Conservation (phyloP, 176 grass and related monocot species). For the Avena atlantica region DNA sequence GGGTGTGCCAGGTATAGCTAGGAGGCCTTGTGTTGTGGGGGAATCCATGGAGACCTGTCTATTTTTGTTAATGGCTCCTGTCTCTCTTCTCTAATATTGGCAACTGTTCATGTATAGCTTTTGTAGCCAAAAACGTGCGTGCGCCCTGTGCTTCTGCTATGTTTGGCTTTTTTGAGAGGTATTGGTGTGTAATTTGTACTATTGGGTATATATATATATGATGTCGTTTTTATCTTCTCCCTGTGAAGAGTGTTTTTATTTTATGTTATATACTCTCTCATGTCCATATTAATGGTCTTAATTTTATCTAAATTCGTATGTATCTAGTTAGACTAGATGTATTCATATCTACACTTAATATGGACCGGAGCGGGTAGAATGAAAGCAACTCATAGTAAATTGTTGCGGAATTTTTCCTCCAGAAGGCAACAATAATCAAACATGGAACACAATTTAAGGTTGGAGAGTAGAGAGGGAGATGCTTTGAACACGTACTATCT, state of each 20-base stretch:
- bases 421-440: background rate
- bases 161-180: constrained; percentile 8
- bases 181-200: background rate
- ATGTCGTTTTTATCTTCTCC: too few relatives aligned
- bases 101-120: background rate
- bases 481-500: background rate
- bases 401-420: background rate
- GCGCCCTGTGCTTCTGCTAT: constrained; percentile 7
- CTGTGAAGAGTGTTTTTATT: too few relatives aligned
- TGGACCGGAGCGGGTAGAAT: too few relatives aligned
- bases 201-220: too few relatives aligned
- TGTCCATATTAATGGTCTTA: too few relatives aligned
- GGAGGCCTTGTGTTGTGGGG: background rate
- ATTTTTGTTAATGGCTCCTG: constrained; percentile 35
- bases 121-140: background rate
- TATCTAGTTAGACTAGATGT: too few relatives aligned
- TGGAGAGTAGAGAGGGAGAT: background rate
- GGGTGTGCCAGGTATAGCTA: background rate
- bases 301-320: too few relatives aligned
- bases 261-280: too few relatives aligned
- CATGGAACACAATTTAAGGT: background rate
- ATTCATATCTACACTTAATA: too few relatives aligned
- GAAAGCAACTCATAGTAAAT: too few relatives aligned
- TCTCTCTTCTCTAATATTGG: constrained; percentile 48
- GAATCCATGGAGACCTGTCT: constrained; percentile 27